These are phyloP conservation scores for Metschnikowia kofuensis DNA, from an alignment of 805 yeast genomes.

Conservation along the genomic window DNA sequence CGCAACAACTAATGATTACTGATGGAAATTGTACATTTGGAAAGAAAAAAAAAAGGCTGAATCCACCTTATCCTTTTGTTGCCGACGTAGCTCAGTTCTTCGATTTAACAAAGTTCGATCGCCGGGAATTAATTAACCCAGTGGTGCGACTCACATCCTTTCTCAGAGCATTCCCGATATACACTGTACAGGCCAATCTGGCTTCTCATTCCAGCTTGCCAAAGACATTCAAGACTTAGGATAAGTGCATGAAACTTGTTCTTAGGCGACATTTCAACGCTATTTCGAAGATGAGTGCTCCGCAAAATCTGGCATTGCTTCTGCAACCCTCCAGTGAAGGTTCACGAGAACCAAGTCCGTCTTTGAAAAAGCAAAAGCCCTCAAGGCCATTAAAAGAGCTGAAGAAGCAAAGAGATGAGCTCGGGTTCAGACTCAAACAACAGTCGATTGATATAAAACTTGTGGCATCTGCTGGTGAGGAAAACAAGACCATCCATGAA, in stretches of 20 bases:
- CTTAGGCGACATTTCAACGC: not conserved
- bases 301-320: not conserved
- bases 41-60: too few species aligned
- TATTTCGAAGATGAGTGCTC: not conserved
- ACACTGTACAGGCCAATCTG: too few species aligned
- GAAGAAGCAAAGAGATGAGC: slow-evolving; percentile 34
- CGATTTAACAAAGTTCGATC: too few species aligned
- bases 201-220: too few species aligned
- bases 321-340: not conserved
- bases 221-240: too few species aligned
- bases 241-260: not conserved
- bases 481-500: slow-evolving; percentile 42
- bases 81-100: too few species aligned
- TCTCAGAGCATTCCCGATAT: too few species aligned
- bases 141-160: too few species aligned
- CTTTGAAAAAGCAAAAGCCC: slow-evolving; percentile 2
- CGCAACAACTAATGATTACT: too few species aligned
- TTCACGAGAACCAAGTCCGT: not conserved
- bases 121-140: too few species aligned
- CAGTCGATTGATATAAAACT: slow-evolving; percentile 43
- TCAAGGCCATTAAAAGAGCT: slow-evolving; percentile 11
- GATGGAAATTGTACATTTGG: too few species aligned
- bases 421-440: slow-evolving; percentile 47
- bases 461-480: slow-evolving; percentile 39
- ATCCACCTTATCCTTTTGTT: too few species aligned